Conservation (phyloP, 306 rosid genomes). For the Senna tora region DNA sequence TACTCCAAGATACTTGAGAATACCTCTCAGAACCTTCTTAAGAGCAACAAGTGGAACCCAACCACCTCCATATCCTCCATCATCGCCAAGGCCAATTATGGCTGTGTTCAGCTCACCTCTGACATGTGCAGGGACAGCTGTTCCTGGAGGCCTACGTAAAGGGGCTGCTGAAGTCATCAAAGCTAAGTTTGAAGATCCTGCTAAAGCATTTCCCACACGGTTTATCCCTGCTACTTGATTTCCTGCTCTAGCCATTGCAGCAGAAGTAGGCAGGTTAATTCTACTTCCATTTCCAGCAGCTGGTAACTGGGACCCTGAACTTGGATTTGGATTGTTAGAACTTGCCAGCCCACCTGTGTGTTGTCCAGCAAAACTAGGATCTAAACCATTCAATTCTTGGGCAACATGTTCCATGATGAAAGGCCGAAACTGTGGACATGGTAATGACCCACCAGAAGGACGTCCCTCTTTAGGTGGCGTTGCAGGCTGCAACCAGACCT, state of each 20-base stretch:
- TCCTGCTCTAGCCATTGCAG: constrained; percentile 75
- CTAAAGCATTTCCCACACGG: constrained; percentile 80
- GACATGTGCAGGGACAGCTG: constrained; percentile 95
- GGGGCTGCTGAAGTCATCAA: constrained; percentile 65
- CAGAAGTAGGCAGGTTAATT: constrained; percentile 69
- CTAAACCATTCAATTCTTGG: constrained; percentile 92
- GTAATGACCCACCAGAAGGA: constrained; percentile 88
- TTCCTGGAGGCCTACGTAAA: constrained; percentile 81
- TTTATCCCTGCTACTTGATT: constrained; percentile 74
- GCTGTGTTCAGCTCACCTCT: constrained; percentile 98
- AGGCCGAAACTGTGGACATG: constrained; percentile 98
- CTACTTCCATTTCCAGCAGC: constrained; percentile 83
- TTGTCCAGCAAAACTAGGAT: constrained; percentile 77
- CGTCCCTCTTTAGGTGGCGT: constrained; percentile 94
- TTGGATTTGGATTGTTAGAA: constrained; percentile 66
- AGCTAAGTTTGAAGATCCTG: constrained; percentile 82
- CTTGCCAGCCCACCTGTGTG: constrained; percentile 75
- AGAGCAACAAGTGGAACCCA: constrained; percentile 99
- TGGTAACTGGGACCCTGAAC: constrained; percentile 63
- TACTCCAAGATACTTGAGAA: constrained; percentile 98
- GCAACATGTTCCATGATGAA: constrained; percentile 99
- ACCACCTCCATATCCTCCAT: constrained; percentile 99
- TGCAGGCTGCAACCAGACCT: constrained; percentile 99
- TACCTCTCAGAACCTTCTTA: constrained; percentile 95
- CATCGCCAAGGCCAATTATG: constrained; percentile 99